Conservation (phyloP, 495 filamentous ascomycete species). For the Lichenothelia convexa region DNA sequence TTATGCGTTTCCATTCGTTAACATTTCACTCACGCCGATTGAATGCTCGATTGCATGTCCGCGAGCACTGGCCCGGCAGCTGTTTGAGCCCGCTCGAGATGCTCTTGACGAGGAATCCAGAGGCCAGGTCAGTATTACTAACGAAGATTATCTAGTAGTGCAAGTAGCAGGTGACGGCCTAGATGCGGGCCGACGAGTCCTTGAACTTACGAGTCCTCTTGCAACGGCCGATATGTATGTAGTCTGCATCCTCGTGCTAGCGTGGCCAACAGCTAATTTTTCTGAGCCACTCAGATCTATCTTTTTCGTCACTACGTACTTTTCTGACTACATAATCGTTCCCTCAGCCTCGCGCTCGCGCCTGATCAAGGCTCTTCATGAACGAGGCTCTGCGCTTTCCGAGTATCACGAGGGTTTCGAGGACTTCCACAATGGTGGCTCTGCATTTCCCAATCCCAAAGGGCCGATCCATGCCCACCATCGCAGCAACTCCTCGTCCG, state of each 20-base stretch:
- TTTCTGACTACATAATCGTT: constrained; percentile 90
- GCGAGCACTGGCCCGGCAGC: constrained; percentile 43
- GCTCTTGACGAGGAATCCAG: constrained; percentile 24
- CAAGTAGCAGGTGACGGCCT: constrained; percentile 75
- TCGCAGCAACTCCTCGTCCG: constrained; percentile 30
- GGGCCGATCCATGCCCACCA: constrained; percentile 18
- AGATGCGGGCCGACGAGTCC: constrained; percentile 81
- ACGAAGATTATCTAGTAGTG: constrained; percentile 72
- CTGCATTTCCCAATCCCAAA: too few species aligned
- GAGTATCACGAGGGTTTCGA: too few species aligned
- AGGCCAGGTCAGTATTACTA: constrained; percentile 49
- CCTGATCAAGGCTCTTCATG: constrained; percentile 61
- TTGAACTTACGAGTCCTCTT: constrained; percentile 79
- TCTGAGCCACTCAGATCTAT: constrained; percentile 38
- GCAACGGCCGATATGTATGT: constrained; percentile 77
- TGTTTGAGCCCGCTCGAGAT: constrained; percentile 50
- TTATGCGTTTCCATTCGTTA: constrained; percentile 63
- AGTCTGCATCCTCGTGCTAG: background rate
- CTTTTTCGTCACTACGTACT: constrained; percentile 97
- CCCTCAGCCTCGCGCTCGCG: constrained; percentile 50
- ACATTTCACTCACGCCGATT: constrained; percentile 79
- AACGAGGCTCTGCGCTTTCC: too few species aligned
- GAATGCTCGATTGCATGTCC: constrained; percentile 91
- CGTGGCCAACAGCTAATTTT: background rate
- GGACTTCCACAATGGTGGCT: constrained; percentile 30